phyloP scores from a whole-genome alignment of 1,284 basidiomycete genomes.

The Cystobasidium pallidum region DNA sequence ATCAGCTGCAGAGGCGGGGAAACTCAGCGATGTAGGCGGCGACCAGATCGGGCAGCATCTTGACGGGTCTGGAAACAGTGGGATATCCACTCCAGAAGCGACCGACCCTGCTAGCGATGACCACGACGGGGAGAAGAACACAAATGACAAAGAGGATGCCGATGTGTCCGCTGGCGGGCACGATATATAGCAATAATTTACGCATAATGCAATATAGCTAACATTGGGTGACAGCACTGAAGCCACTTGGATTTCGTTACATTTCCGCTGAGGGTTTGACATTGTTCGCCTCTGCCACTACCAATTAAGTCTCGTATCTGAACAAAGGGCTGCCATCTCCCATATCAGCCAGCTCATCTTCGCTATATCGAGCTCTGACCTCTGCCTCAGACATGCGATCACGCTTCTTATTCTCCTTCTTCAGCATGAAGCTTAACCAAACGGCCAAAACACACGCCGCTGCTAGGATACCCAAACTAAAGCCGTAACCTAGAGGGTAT shows the following conservation, averaged over 20 bases:
- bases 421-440: slow-evolving; percentile 31
- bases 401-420: slow-evolving; percentile 41
- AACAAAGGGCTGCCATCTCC: slow-evolving; percentile 42
- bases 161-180: too few relatives aligned
- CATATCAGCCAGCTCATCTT: slow-evolving; percentile 41
- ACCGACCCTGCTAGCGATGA: not conserved
- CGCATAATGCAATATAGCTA: too few relatives aligned
- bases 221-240: not conserved
- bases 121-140: not conserved
- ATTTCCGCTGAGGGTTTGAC: not conserved
- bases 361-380: slow-evolving; percentile 19
- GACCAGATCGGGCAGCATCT: not conserved
- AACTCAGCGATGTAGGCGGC: not conserved
- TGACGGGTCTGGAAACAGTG: not conserved
- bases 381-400: slow-evolving; percentile 36
- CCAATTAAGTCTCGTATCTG: slow-evolving; percentile 29
- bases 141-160: not conserved
- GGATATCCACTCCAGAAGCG: not conserved
- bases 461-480: slow-evolving; percentile 23
- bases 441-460: slow-evolving; percentile 24
- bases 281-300: not conserved
- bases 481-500: slow-evolving; percentile 38
- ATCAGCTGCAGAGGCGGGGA: not conserved
- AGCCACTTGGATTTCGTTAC: not conserved
- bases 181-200: too few relatives aligned